phyloP scores from a whole-genome alignment of 495 filamentous ascomycete species.

The Tuber calosporum region DNA sequence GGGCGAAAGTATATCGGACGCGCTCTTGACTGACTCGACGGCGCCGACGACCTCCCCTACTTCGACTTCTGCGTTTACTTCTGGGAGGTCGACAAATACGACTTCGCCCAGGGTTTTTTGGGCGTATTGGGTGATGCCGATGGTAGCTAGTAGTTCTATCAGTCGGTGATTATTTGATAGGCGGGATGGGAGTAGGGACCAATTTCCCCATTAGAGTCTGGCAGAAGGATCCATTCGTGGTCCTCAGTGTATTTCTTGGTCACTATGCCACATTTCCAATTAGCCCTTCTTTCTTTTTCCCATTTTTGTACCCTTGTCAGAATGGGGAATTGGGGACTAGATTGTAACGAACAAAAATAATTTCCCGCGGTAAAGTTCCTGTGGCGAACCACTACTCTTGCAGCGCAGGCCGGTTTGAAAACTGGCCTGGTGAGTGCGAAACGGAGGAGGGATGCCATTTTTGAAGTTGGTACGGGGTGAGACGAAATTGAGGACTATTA shows the following conservation, averaged over 20 bases:
- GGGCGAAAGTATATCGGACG: slow-evolving; percentile 89
- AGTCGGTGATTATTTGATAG: background rate
- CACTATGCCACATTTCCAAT: slow-evolving; percentile 1
- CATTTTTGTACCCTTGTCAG: background rate
- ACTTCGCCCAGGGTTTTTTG: slow-evolving; percentile 88
- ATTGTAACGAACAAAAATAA: background rate
- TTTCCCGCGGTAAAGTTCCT: slow-evolving; percentile 3
- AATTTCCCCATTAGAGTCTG: slow-evolving; percentile 56
- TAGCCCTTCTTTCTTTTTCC: background rate
- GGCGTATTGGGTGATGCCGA: slow-evolving; percentile 88
- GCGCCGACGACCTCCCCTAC: slow-evolving; percentile 79
- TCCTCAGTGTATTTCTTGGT: slow-evolving; percentile 87
- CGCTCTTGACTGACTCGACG: slow-evolving; percentile 96
- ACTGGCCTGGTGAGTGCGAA: background rate
- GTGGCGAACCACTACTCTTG: background rate
- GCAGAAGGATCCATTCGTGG: slow-evolving; percentile 94
- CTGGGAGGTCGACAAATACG: slow-evolving; percentile 89
- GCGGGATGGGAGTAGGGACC: slow-evolving; percentile 30
- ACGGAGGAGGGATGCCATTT: slow-evolving; percentile 11
- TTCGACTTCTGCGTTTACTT: slow-evolving; percentile 53
- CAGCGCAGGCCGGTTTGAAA: background rate
- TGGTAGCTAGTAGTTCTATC: slow-evolving; percentile 50
- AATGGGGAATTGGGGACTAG: background rate
- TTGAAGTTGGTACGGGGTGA: background rate
- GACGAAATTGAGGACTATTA: background rate